Evolutionary conservation across 805 yeast genomes (phyloP).

Genomic region (Ogataea sp.): DNA sequence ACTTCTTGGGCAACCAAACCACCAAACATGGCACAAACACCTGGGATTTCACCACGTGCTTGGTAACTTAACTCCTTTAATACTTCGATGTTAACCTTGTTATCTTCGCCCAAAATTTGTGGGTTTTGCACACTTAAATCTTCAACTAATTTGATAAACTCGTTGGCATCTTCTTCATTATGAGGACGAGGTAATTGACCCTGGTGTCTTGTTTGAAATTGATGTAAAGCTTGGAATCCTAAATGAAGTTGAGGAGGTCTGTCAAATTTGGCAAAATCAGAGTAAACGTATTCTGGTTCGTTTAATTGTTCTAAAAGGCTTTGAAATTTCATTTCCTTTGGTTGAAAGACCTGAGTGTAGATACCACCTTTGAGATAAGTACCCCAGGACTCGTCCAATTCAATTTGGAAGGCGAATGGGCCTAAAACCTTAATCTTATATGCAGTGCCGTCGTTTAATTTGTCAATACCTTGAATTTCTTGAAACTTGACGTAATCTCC

Average conservation of each 20-base stretch:
- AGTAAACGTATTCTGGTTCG: constrained; percentile 69
- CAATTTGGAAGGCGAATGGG: constrained; percentile 85
- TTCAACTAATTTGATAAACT: constrained; percentile 50
- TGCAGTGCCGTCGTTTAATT: constrained; percentile 65
- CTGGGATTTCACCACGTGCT: constrained; percentile 88
- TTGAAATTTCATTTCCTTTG: constrained; percentile 54
- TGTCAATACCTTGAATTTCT: constrained; percentile 76
- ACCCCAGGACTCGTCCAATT: constrained; percentile 48
- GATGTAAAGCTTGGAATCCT: constrained; percentile 85
- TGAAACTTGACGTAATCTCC: constrained; percentile 83
- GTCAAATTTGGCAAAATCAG: constrained; percentile 93
- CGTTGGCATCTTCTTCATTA: constrained; percentile 65
- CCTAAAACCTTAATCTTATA: constrained; percentile 80
- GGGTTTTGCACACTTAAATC: constrained; percentile 52
- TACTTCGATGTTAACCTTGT: constrained; percentile 51
- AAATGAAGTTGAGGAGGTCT: constrained; percentile 86
- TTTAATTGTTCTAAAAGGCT: constrained; percentile 54
- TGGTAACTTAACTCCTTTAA: constrained; percentile 72
- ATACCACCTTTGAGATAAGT: constrained; percentile 76
- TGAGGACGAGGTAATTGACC: constrained; percentile 72
- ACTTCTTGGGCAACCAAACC: constrained; percentile 96
- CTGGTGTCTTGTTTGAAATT: constrained; percentile 54
- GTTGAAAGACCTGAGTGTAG: constrained; percentile 88
- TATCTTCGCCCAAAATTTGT: constrained; percentile 43
- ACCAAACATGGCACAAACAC: constrained; percentile 82